These are phyloP conservation scores for Fraxinus pennsylvanica DNA, from an alignment of 257 asterid species.

Conservation along the genomic window DNA sequence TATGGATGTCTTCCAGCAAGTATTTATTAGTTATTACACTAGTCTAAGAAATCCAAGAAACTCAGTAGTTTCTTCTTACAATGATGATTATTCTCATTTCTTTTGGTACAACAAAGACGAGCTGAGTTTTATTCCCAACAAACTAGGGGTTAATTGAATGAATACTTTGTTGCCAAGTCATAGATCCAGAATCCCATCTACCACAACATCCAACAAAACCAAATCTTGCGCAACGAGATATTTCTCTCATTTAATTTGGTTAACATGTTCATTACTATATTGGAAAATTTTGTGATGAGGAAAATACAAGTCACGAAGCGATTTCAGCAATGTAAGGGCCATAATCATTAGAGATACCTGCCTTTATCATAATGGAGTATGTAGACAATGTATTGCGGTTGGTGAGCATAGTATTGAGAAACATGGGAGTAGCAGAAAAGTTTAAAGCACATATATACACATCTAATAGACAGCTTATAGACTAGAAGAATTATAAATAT, in stretches of 20 bases:
- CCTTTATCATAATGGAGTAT: background rate
- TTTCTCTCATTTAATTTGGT: background rate
- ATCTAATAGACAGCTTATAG: background rate
- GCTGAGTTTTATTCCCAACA: background rate
- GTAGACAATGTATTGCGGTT: background rate
- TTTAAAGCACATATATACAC: background rate
- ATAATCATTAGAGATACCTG: background rate
- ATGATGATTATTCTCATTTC: background rate
- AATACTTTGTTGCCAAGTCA: background rate
- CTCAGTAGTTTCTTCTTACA: background rate
- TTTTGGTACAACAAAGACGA: background rate
- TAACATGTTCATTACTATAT: background rate
- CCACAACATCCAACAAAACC: background rate
- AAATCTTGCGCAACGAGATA: background rate
- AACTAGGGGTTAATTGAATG: background rate
- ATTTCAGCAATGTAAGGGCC: background rate
- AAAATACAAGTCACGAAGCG: background rate
- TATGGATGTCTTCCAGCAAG: background rate
- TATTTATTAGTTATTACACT: background rate
- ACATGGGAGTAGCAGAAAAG: background rate
- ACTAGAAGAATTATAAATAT: background rate
- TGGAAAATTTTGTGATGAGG: background rate
- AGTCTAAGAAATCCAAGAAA: background rate
- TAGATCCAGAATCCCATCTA: background rate
- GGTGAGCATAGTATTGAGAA: background rate